Evolutionary conservation across 441 rosid genomes (phyloP).

Genomic region (Jatropha podagrica): DNA sequence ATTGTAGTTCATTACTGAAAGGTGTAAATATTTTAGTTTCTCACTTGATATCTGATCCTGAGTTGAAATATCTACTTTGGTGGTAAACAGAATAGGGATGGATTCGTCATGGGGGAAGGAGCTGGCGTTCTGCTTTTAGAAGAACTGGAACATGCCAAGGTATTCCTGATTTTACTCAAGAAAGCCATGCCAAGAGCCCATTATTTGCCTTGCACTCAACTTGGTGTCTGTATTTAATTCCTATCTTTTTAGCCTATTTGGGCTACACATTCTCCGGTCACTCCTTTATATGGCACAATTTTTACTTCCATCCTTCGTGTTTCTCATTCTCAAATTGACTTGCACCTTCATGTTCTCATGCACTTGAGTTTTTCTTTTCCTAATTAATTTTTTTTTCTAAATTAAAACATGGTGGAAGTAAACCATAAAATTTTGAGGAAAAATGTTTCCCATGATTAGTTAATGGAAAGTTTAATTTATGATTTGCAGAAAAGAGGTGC

Average conservation of each 20-base stretch:
- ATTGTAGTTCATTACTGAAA: constrained; percentile 7
- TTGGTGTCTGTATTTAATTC: constrained; percentile 4
- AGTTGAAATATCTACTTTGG: constrained; percentile 12
- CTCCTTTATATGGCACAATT: not conserved
- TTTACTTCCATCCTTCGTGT: not conserved
- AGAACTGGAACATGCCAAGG: constrained; percentile 98
- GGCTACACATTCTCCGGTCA: not conserved
- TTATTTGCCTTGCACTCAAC: not conserved
- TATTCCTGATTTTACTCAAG: constrained; percentile 22
- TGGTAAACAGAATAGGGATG: constrained; percentile 76
- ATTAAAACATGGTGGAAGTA: not conserved
- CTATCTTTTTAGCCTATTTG: not conserved
- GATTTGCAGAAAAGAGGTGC: constrained; percentile 84
- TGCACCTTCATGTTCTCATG: not conserved
- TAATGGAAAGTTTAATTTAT: constrained; percentile 13
- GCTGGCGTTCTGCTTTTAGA: constrained; percentile 95
- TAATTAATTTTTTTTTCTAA: not conserved
- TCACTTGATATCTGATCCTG: not conserved
- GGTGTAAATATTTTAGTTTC: not conserved
- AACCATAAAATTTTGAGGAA: not conserved
- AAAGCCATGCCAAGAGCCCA: not conserved
- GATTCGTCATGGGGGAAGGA: constrained; percentile 99
- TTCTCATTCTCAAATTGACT: not conserved
- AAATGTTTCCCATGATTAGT: not conserved
- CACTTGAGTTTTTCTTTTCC: not conserved